phyloP scores from a whole-genome alignment of 768 basidiomycete species.

The Boletus insuetus region DNA sequence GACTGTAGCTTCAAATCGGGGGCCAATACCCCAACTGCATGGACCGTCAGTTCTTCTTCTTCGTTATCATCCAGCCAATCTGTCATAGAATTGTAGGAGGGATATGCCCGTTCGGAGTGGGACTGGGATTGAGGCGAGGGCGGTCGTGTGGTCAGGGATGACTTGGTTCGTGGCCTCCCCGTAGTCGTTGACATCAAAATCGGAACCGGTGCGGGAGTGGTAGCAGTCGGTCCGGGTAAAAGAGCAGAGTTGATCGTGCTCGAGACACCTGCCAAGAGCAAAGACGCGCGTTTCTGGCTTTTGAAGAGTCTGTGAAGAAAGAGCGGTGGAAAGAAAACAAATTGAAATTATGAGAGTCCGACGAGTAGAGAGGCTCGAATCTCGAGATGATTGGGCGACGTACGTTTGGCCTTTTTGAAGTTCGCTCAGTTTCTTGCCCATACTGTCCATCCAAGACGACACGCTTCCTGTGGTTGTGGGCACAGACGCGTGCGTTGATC shows the following conservation, averaged over 20 bases:
- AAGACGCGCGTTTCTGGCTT: slow-evolving; percentile 65
- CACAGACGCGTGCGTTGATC: slow-evolving; percentile 16
- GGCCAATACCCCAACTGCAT: slow-evolving; percentile 21
- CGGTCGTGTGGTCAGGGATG: background rate
- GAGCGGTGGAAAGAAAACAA: background rate
- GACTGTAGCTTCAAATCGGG: slow-evolving; percentile 28
- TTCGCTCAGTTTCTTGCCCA: slow-evolving; percentile 62
- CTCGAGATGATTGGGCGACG: slow-evolving; percentile 25
- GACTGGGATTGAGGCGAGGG: slow-evolving; percentile 3
- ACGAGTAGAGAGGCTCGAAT: too few species aligned
- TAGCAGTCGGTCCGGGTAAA: slow-evolving; percentile 35
- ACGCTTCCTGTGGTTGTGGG: slow-evolving; percentile 26
- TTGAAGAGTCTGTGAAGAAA: slow-evolving; percentile 53
- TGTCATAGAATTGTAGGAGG: slow-evolving; percentile 11
- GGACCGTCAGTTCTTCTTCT: slow-evolving; percentile 30
- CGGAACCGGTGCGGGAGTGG: slow-evolving; percentile 21
- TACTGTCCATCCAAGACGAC: slow-evolving; percentile 53
- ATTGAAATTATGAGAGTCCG: background rate
- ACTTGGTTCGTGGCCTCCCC: background rate
- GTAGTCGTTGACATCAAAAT: background rate
- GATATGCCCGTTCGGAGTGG: background rate
- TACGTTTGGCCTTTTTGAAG: slow-evolving; percentile 54
- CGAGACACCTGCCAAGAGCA: slow-evolving; percentile 64
- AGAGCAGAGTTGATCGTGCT: slow-evolving; percentile 51
- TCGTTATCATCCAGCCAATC: slow-evolving; percentile 42